Evolutionary conservation across 192 early-diverging fungal species (phyloP), one percentile per base, ranked within the genome.

Genomic region (Coemansia pectinata): DNA sequence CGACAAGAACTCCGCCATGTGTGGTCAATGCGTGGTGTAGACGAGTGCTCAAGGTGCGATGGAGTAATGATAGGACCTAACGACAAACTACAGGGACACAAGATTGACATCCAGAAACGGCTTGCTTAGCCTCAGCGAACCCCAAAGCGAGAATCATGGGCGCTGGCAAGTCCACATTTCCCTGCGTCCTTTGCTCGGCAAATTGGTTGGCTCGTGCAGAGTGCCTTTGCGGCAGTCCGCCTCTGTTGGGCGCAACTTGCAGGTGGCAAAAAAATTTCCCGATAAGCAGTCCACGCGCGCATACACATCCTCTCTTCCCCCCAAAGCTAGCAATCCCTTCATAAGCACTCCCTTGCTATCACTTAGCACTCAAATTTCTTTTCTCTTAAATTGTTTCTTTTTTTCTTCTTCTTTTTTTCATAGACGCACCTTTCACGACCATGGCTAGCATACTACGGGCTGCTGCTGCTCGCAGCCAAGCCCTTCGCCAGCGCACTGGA

Each of bases 381-480:
- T 34, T 34, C 36, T 38, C 1, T 36, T 63, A 45, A 19, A 25
- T 50, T 25, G 62, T 42, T 41, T 36, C 60, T 19, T 14, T 31
- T 17, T 40, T 59, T 57, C 53, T 58, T 64, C 48, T 61, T 29
- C 29, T 69, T 70, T 38, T 34, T 44, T 63, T 38, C 31, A 58
- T 65, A 34, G 44, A 61, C 52, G 36, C 23, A 59, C 41, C 34
- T 63, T 45, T 40, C 47, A 55, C 65, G 58, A 59, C 53, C 44
- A 83, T 79, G 77, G 70, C 77, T 59, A 76, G 73, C 55, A 66
- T 84, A 68, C 81, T 84, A 44, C 70, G 81, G 65, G 81, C 77
- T 63, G 77, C 77, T 73, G 55, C 55, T 58, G 55, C 29, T 58
- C 77, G 81, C 71, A 73, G 70, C 70, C 76, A 76, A 71, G 73